Conservation (phyloP, 495 filamentous ascomycete genomes). For the Monascus purpureus region DNA sequence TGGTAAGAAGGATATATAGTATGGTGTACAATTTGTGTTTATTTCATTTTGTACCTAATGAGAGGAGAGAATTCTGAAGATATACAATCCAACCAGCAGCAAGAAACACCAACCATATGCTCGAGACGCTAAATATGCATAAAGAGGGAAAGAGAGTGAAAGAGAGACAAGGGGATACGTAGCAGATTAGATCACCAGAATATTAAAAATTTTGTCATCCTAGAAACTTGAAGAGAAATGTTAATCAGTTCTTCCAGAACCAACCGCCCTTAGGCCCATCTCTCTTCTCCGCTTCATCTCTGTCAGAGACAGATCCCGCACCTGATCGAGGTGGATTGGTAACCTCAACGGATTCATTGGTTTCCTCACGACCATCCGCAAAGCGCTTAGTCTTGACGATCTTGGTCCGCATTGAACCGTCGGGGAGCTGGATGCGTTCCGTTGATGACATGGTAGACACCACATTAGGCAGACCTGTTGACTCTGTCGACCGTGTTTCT, state of each 20-base stretch:
- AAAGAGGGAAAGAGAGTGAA: too few species aligned
- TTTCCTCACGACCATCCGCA: slow-evolving; percentile 49
- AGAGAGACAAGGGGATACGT: too few species aligned
- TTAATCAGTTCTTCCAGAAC: slow-evolving; percentile 25
- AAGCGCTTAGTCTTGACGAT: slow-evolving; percentile 47
- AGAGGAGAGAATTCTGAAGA: too few species aligned
- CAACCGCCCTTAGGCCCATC: slow-evolving; percentile 19
- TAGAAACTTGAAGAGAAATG: background rate
- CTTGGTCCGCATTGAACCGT: slow-evolving; percentile 48
- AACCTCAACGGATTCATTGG: slow-evolving; percentile 29
- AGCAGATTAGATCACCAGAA: slow-evolving; percentile 4
- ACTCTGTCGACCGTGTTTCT: slow-evolving; percentile 2
- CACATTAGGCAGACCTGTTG: slow-evolving; percentile 16
- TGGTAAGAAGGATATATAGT: too few species aligned
- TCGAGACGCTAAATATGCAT: too few species aligned
- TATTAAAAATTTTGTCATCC: background rate
- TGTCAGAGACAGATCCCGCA: background rate
- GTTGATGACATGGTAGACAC: slow-evolving; percentile 46
- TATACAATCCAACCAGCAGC: too few species aligned
- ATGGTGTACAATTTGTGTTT: too few species aligned
- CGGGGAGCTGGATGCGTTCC: slow-evolving; percentile 35
- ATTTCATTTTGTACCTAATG: too few species aligned
- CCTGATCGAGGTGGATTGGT: slow-evolving; percentile 4
- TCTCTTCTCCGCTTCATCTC: slow-evolving; percentile 3
- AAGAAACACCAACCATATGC: too few species aligned